Conservation (phyloP, 345 rosid species). For the Trapa incisa region DNA sequence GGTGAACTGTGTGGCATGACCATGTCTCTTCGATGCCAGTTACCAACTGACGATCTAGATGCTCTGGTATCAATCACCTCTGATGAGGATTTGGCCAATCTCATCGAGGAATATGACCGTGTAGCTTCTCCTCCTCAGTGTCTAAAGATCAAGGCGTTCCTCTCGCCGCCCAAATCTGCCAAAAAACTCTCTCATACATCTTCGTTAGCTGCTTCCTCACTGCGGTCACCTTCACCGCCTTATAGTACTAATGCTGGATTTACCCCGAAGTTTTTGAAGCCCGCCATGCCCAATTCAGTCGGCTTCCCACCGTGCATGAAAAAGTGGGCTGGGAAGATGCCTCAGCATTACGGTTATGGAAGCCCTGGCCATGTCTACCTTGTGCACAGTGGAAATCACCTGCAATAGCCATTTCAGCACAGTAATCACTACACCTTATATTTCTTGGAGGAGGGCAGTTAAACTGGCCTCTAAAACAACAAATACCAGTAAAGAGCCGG, state of each 20-base stretch:
- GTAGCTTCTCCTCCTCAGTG: conserved; percentile 25
- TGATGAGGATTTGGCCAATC: conserved; percentile 75
- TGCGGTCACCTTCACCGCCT: conserved; percentile 18
- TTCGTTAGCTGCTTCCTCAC: conserved; percentile 33
- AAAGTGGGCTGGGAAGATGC: conserved; percentile 26
- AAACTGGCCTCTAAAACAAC: neutral
- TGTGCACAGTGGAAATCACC: conserved; percentile 46
- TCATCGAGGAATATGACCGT: conserved; percentile 82
- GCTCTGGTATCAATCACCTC: conserved; percentile 68
- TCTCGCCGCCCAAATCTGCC: conserved; percentile 36
- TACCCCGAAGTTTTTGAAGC: conserved; percentile 26
- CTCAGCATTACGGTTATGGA: conserved; percentile 39
- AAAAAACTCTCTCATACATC: conserved; percentile 25
- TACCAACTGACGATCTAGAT: conserved; percentile 80
- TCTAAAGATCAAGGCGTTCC: conserved; percentile 72
- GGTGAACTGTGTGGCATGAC: conserved; percentile 46
- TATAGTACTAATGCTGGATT: conserved; percentile 9
- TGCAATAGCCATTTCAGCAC: conserved; percentile 34
- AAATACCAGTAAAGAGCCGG: conserved; percentile 3
- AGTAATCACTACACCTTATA: neutral
- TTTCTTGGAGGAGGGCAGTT: neutral
- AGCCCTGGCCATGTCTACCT: conserved; percentile 36
- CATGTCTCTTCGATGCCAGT: conserved; percentile 66
- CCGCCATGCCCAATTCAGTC: conserved; percentile 11
- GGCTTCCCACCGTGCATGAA: conserved; percentile 10